A percentile compares a stretch with the other conserved stretches of the same genome.
Evolutionary conservation across 768 basidiomycete species (phyloP).

Genomic region (Boletus fagicola): DNA sequence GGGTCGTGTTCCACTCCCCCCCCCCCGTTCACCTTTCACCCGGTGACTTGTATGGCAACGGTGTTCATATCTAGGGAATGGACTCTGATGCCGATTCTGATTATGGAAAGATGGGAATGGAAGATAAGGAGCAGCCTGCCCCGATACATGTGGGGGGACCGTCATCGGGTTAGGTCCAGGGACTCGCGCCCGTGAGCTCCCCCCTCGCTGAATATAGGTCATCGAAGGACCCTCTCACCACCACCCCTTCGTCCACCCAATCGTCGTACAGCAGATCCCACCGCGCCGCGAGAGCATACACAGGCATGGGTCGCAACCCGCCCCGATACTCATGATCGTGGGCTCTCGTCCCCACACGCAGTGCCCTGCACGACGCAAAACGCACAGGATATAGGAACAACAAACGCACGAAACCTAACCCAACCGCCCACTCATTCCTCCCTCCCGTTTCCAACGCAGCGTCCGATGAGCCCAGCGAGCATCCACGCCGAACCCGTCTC

Average conservation of each 20-base stretch:
- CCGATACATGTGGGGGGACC: no score
- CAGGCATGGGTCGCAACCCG: background rate
- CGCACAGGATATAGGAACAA: background rate
- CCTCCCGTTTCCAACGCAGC: background rate
- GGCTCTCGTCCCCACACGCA: background rate
- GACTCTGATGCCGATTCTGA: no score
- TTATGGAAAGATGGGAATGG: no score
- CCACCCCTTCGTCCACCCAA: background rate
- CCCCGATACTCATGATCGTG: conserved; percentile 3
- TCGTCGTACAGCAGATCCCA: background rate
- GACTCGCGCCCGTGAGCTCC: no score
- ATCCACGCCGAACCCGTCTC: background rate
- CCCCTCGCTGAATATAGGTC: background rate
- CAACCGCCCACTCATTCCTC: background rate
- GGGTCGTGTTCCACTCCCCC: background rate
- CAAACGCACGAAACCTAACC: no score
- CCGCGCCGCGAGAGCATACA: background rate
- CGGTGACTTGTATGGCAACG: background rate
- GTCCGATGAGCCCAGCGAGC: background rate
- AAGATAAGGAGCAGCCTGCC: no score
- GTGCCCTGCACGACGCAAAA: background rate
- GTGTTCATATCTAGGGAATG: background rate
- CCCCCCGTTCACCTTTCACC: background rate
- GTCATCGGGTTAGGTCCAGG: no score
- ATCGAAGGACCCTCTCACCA: background rate